Base-by-base conservation (phyloP, 306 rosid genomes). In the Biancaea sappan region DNA sequence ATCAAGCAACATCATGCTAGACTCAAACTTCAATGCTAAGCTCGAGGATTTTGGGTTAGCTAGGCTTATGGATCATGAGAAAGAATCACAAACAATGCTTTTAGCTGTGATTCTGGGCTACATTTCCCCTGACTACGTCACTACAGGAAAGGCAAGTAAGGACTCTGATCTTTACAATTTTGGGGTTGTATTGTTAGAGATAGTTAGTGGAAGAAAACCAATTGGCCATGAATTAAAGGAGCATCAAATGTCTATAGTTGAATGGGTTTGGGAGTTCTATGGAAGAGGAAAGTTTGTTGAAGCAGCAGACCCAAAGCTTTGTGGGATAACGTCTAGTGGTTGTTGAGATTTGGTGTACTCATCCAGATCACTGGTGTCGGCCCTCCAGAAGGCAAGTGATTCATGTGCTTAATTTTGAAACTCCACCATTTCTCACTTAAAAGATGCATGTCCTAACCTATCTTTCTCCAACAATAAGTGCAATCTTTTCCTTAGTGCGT, bases 11-110 rank as follows among this genome's bases (percentile, higher is more conserved):
- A 64, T 85, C n/a, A 79, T 85, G 88, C 58, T 85, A 81, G 89
- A 85, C 31, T 68, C 84, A 5, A 35, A 57, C 18, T 79, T 82
- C 80, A 72, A 76, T 44, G 76, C 75, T 10, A 84, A 80, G 69
- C 88, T 84, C 13, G 88, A 85, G 0, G 88, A 85, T 64, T 85
- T 85, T 35, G 89, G 86, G 21, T 52, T 85, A 21, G 89, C 89
- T 16, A 79, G 86, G 78, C 26, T 85, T 1, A 69, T 85, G 64
- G 89, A 82, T 57, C 77, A 82, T 19, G 77, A 29, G 40, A 60
- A 29, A 26, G 82, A 41, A 7, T 60, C 51, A 13, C 77, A 74
- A 51, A 85, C 86, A 37, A 81, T 78, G 1, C 54, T 10, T 5
- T 10, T 77, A 3, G 89, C 86, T 1, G 86, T 80, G 4, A 40